A percentile compares a stretch with the other conserved stretches of the same genome.
These are phyloP conservation scores for Aspergillus ustus DNA, from an alignment of 2,329 filamentous ascomycete genomes.

Conservation along the genomic window DNA sequence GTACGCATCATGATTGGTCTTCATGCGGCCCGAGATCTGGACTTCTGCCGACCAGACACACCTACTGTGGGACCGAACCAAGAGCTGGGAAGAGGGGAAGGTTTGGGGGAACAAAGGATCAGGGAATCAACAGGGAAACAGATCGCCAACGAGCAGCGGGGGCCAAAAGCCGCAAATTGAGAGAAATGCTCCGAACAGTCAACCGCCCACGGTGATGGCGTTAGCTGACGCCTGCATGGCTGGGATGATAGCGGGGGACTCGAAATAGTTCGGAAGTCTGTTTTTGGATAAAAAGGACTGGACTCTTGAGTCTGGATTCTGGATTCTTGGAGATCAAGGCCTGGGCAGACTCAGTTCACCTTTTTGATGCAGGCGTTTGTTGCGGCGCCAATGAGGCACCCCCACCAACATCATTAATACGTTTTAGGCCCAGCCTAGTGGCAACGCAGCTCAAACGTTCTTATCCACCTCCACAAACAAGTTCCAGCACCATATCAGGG, in stretches of 20 bases:
- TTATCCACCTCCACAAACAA: constrained; percentile 1
- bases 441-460: constrained; percentile 6
- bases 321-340: background rate
- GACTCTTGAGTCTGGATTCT: background rate
- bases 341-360: background rate
- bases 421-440: constrained; percentile 12
- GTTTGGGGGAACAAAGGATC: background rate
- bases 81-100: background rate
- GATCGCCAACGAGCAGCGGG: background rate
- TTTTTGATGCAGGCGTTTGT: background rate
- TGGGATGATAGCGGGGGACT: background rate
- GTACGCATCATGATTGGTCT: background rate
- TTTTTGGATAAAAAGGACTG: background rate
- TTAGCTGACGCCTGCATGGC: background rate
- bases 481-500: background rate
- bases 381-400: background rate
- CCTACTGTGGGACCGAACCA: background rate
- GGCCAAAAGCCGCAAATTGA: background rate
- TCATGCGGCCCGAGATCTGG: background rate
- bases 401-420: constrained; percentile 2
- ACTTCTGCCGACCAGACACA: background rate
- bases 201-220: background rate
- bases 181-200: background rate
- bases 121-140: background rate
- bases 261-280: background rate